A percentile compares a stretch with the other conserved stretches of the same genome.
Conservation (phyloP, 2,329 filamentous ascomycete genomes). For the Xylariales sp. region DNA sequence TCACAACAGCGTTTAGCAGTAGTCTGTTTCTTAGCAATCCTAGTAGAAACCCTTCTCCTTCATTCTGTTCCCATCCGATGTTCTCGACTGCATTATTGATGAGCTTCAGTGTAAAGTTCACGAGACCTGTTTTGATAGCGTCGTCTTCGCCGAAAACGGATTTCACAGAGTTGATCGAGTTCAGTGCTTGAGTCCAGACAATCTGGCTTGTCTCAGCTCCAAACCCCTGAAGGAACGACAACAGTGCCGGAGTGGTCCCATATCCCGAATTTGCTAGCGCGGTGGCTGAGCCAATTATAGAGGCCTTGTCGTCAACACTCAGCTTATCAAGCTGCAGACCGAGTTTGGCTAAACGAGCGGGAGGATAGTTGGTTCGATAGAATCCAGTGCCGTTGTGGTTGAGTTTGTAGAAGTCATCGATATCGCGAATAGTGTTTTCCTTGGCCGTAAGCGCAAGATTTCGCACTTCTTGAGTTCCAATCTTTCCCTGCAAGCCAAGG, state of each 20-base stretch:
- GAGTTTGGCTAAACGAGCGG: constrained; percentile 75
- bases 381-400: constrained; percentile 86
- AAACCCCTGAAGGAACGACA: constrained; percentile 84
- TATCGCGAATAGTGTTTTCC: constrained; percentile 67
- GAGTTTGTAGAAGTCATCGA: constrained; percentile 87
- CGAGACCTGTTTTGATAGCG: constrained; percentile 65
- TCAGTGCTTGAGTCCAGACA: constrained; percentile 82
- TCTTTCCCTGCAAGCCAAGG: constrained; percentile 75
- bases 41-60: constrained; percentile 74
- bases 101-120: constrained; percentile 74
- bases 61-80: constrained; percentile 80
- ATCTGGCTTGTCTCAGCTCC: constrained; percentile 76
- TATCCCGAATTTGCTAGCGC: constrained; percentile 86
- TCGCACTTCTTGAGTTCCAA: constrained; percentile 56
- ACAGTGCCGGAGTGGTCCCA: constrained; percentile 72
- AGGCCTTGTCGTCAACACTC: constrained; percentile 85
- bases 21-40: constrained; percentile 80
- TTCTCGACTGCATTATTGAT: constrained; percentile 70
- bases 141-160: constrained; percentile 80
- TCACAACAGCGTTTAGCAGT: constrained; percentile 68
- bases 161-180: constrained; percentile 70
- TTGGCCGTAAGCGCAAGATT: constrained; percentile 68
- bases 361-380: constrained; percentile 90
- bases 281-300: constrained; percentile 82
- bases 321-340: constrained; percentile 72